Conservation (phyloP, 2,329 filamentous ascomycete genomes). For the Phyllosticta citrichinensis region DNA sequence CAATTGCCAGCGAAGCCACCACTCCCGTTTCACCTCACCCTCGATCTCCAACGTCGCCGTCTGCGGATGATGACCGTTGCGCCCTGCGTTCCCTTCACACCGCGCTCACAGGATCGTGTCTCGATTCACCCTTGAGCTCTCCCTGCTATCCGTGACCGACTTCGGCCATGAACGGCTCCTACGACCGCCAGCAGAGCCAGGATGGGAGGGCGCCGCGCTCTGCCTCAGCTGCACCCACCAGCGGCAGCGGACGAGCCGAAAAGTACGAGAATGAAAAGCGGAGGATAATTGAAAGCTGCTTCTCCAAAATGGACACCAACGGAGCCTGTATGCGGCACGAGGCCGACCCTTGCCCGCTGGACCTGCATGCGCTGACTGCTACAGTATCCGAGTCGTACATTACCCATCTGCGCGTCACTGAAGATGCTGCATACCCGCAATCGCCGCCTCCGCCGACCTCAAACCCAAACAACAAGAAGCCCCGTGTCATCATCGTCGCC, state of each 20-base stretch:
- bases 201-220: constrained; percentile 4
- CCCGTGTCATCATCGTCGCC: constrained; percentile 82
- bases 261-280: constrained; percentile 94
- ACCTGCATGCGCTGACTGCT: constrained; percentile 7
- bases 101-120: neutral
- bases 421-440: constrained; percentile 76
- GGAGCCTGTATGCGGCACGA: constrained; percentile 59
- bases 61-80: constrained; percentile 9
- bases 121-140: neutral
- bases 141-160: neutral
- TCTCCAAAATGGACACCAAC: constrained; percentile 78
- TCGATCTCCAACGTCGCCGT: neutral
- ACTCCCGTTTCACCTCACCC: neutral
- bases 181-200: constrained; percentile 6
- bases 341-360: neutral
- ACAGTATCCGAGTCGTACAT: constrained; percentile 75
- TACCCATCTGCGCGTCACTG: constrained; percentile 84
- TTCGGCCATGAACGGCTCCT: constrained; percentile 9
- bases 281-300: constrained; percentile 90
- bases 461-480: constrained; percentile 68
- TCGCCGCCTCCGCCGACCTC: constrained; percentile 72
- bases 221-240: neutral
- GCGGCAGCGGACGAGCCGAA: constrained; percentile 50
- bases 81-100: neutral
- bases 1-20: neutral